Evolutionary conservation across 805 yeast species (phyloP), one percentile per base, ranked within the genome.

Genomic region (Kodamaea neixiangensis): DNA sequence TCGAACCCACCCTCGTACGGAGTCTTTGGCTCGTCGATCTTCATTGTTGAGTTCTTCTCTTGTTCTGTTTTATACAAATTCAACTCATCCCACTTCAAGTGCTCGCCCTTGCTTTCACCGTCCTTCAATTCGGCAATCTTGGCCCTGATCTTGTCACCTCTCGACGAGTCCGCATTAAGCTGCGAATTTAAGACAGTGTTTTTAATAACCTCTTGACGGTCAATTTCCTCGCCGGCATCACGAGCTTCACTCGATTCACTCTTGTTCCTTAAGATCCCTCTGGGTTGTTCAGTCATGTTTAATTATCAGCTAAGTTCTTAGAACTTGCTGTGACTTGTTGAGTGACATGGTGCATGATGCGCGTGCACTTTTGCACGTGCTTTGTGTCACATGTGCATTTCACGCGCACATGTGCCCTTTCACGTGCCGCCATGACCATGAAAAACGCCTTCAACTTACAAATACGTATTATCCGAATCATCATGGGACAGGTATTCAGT

Each of bases 11-110:
- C 96, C 64, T 89, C 96, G 61, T 87, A 92, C 4, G 97, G 97
- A 0, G 97, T 92, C 73, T 92, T 92, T 18, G 97, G 97, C 66
- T 92, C 97, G 62, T 89, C 96, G 41, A 92, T 89, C 59, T 85
- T 84, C 90, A 86, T 85, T 22, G 89, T 85, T 18, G 90, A 80
- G 9, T 78, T 68, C 66, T 82, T 82, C 58, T 86, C 89, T 64
- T 82, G 87, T 63, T 91, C 96, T 3, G 89, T 79, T 47, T 79
- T 80, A 47, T 78, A 80, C 48, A 92, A 67, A 61, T 92, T 92
- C 54, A 84, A 74, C 57, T 88, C 92, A 64, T 92, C 96, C 97
- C 97, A 92, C 63, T 84, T 79, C 58, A 90, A 75, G 56, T 80
- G 86, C 2, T 65, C 71, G 1, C 39, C 47, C 7, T 22, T 33